phyloP scores from a whole-genome alignment of 176 grass and related monocot genomes.

The Ensete ventricosum region DNA sequence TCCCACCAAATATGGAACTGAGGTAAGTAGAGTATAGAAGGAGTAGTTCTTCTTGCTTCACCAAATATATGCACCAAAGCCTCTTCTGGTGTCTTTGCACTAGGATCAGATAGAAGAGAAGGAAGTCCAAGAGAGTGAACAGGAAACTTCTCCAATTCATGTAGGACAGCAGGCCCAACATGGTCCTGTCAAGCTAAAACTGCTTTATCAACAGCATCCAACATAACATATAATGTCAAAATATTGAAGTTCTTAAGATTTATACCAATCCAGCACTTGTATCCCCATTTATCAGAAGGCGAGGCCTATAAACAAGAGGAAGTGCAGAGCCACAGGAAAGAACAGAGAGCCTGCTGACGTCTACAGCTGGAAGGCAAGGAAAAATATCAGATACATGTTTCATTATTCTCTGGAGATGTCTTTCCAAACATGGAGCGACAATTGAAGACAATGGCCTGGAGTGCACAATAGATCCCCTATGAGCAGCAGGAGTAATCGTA shows the following conservation, averaged over 20 bases:
- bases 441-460: constrained; percentile 75
- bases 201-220: constrained; percentile 26
- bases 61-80: constrained; percentile 98
- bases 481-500: constrained; percentile 85
- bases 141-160: constrained; percentile 98
- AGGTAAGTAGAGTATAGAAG: constrained; percentile 88
- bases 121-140: constrained; percentile 88
- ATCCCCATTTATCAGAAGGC: constrained; percentile 74
- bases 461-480: constrained; percentile 86
- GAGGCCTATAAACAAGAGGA: constrained; percentile 92
- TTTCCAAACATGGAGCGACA: constrained; percentile 71
- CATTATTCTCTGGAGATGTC: constrained; percentile 87
- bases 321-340: constrained; percentile 69
- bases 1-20: constrained; percentile 99
- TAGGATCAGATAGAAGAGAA: constrained; percentile 96
- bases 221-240: constrained; percentile 1
- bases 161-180: constrained; percentile 94
- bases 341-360: constrained; percentile 56
- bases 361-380: constrained; percentile 55
- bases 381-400: constrained; percentile 70
- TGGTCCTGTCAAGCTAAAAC: constrained; percentile 74
- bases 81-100: constrained; percentile 99
- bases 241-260: constrained; percentile 6
- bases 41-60: constrained; percentile 96
- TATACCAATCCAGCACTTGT: constrained; percentile 86